Conservation (phyloP, 495 filamentous ascomycete species). For the Pseudomonodictys pantanalensis region DNA sequence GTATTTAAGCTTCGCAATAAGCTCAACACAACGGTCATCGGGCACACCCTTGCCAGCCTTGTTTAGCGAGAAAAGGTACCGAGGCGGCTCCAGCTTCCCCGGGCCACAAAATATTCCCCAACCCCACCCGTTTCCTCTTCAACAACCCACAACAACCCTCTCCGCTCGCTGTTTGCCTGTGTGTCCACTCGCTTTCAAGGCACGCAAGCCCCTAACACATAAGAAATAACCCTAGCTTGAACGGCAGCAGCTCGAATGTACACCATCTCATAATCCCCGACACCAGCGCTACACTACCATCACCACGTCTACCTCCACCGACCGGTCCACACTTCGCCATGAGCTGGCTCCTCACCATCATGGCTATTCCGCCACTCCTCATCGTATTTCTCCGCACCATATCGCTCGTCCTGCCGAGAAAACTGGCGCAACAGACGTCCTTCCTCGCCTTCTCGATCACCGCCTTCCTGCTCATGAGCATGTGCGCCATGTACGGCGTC, state of each 20-base stretch:
- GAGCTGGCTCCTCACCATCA: slow-evolving; percentile 26
- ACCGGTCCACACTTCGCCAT: slow-evolving; percentile 2
- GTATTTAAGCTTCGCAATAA: too few relatives aligned
- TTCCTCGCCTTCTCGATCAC: slow-evolving; percentile 73
- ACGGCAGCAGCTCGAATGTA: not conserved
- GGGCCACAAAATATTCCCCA: too few relatives aligned
- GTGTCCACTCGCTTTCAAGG: too few relatives aligned
- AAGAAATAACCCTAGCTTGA: not conserved
- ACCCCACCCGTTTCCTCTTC: too few relatives aligned
- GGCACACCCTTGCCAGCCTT: too few relatives aligned
- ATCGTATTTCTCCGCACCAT: slow-evolving; percentile 35
- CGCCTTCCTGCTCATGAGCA: slow-evolving; percentile 62
- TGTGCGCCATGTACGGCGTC: slow-evolving; percentile 75
- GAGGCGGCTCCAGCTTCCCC: too few relatives aligned
- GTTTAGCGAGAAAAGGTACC: too few relatives aligned
- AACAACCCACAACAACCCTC: not conserved
- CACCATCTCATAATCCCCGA: not conserved
- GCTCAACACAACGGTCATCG: too few relatives aligned
- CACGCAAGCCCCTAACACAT: too few relatives aligned
- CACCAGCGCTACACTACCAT: not conserved
- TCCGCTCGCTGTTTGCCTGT: not conserved
- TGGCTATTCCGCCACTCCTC: slow-evolving; percentile 53
- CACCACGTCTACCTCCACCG: slow-evolving; percentile 2
- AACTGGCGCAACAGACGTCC: slow-evolving; percentile 44
- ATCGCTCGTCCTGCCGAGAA: slow-evolving; percentile 35